Evolutionary conservation across 2,329 filamentous ascomycete species (phyloP).

Genomic region (Ilyonectria robusta): DNA sequence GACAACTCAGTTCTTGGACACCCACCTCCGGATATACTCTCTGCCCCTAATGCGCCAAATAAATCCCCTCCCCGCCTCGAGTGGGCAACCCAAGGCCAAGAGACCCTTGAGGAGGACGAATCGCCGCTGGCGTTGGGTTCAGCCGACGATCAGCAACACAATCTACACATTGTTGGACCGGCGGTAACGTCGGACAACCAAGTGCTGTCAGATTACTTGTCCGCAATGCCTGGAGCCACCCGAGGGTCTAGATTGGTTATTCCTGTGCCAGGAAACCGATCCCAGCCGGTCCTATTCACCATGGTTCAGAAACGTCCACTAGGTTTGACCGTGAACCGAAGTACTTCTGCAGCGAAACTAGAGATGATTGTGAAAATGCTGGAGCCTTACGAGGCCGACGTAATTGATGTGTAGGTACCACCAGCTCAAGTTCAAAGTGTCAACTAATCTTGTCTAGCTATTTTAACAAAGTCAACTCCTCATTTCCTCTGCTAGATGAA

Average conservation of each 20-base stretch:
- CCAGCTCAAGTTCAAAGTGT: background rate
- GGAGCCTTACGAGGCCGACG: slow-evolving; percentile 65
- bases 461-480: slow-evolving; percentile 64
- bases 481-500: slow-evolving; percentile 73
- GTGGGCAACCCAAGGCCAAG: slow-evolving; percentile 14
- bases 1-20: slow-evolving; percentile 3
- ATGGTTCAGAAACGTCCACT: slow-evolving; percentile 62
- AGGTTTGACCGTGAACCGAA: slow-evolving; percentile 56
- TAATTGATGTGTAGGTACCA: slow-evolving; percentile 62
- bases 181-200: slow-evolving; percentile 73
- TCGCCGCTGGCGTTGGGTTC: slow-evolving; percentile 49
- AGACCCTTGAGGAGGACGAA: slow-evolving; percentile 36
- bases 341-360: slow-evolving; percentile 61
- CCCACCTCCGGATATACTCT: background rate
- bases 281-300: slow-evolving; percentile 61
- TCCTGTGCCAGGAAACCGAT: slow-evolving; percentile 50
- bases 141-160: slow-evolving; percentile 56
- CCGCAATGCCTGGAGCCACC: slow-evolving; percentile 49
- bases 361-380: slow-evolving; percentile 72
- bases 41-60: background rate
- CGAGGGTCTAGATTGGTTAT: slow-evolving; percentile 50
- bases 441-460: slow-evolving; percentile 36
- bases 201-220: slow-evolving; percentile 71
- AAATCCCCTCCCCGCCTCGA: background rate
- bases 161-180: slow-evolving; percentile 71